A percentile compares a stretch with the other conserved stretches of the same genome.
These are phyloP conservation scores for Botrytis cinerea DNA, from an alignment of 2,329 filamentous ascomycete genomes.

Conservation along the genomic window DNA sequence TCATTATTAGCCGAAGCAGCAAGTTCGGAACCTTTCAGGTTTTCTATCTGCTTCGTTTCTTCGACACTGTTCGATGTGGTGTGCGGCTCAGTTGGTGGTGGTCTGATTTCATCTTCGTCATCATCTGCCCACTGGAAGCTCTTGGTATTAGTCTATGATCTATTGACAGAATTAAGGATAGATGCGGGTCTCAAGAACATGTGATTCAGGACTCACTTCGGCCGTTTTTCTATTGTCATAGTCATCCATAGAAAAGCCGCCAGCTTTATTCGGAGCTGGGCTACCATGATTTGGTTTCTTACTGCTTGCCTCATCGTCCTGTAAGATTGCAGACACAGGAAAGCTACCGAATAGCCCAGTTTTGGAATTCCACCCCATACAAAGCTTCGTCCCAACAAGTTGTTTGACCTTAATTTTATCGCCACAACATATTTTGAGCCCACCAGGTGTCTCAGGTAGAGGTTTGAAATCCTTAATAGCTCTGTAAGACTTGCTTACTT, in stretches of 20 bases:
- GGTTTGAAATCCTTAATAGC: not conserved
- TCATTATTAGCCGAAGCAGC: not conserved
- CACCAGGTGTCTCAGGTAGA: not conserved
- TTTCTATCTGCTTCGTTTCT: not conserved
- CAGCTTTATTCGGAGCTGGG: not conserved
- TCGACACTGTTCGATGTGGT: not conserved
- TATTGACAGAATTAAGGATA: too few relatives aligned
- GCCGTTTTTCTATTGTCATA: not conserved
- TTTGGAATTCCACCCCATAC: constrained; percentile 31
- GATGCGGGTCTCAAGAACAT: not conserved
- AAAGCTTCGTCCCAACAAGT: constrained; percentile 31
- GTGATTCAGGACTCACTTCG: constrained; percentile 6
- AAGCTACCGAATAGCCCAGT: constrained; percentile 27
- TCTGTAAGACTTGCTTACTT: constrained; percentile 21
- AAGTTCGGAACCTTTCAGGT: not conserved
- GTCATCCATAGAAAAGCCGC: constrained; percentile 6
- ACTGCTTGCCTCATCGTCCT: not conserved
- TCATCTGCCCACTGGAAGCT: not conserved
- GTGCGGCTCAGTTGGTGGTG: not conserved
- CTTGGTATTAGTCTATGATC: not conserved
- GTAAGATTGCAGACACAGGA: not conserved
- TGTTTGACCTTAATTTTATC: constrained; percentile 32
- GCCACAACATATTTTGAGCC: constrained; percentile 28
- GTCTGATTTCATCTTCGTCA: not conserved
- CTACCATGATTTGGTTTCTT: constrained; percentile 29